These are phyloP conservation scores for Xylariaceae sp. DNA, from an alignment of 2,329 filamentous ascomycete species.

Conservation along the genomic window DNA sequence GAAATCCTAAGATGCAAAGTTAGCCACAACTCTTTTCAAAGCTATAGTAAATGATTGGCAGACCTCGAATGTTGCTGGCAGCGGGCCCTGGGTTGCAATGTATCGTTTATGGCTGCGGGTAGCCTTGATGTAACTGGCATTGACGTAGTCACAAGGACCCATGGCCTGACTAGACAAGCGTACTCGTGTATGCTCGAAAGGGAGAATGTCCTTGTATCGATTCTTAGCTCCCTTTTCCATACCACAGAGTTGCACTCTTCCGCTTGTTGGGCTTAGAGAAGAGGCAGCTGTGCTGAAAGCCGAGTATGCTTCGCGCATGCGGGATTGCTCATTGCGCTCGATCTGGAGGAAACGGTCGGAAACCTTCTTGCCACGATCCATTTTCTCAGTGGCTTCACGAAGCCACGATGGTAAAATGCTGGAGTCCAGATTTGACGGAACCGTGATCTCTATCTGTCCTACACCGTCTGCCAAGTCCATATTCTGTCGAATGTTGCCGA, in stretches of 20 bases:
- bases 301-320: constrained; percentile 78
- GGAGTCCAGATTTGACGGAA: constrained; percentile 43
- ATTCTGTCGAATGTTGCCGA: constrained; percentile 92
- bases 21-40: constrained; percentile 17
- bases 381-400: constrained; percentile 56
- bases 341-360: constrained; percentile 80
- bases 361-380: constrained; percentile 72
- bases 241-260: constrained; percentile 70
- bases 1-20: constrained; percentile 64
- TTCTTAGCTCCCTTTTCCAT: constrained; percentile 95
- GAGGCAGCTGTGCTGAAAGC: constrained; percentile 42
- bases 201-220: constrained; percentile 95
- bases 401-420: constrained; percentile 71
- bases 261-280: constrained; percentile 25
- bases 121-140: constrained; percentile 81
- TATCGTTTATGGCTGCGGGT: constrained; percentile 83
- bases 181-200: constrained; percentile 89
- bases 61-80: constrained; percentile 87
- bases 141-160: constrained; percentile 86
- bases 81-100: constrained; percentile 89
- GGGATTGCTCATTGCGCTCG: constrained; percentile 77
- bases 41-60: constrained; percentile 32
- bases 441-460: constrained; percentile 63
- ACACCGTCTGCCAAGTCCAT: constrained; percentile 93
- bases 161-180: constrained; percentile 63